Evolutionary conservation across 306 rosid species (phyloP).

Genomic region (Fragaria iinumae): DNA sequence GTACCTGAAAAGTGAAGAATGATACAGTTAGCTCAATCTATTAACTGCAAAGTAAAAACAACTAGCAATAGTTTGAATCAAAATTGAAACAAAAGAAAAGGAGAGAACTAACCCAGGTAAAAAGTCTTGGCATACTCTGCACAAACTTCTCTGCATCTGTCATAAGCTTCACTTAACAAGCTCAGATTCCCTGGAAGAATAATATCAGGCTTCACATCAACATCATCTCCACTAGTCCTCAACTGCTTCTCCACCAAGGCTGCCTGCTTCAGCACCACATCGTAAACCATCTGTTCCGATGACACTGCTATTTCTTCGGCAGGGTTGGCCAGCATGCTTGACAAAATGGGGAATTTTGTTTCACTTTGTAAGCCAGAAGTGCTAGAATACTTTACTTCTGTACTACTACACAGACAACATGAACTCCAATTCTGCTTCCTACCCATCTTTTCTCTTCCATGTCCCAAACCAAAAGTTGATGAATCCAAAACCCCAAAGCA

Average conservation of each 20-base stretch:
- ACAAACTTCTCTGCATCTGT: slow-evolving; percentile 85
- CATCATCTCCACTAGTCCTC: slow-evolving; percentile 19
- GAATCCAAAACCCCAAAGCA: slow-evolving; percentile 47
- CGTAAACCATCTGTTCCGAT: slow-evolving; percentile 82
- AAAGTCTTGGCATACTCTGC: slow-evolving; percentile 97
- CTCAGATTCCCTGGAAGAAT: slow-evolving; percentile 58
- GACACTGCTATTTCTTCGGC: slow-evolving; percentile 55
- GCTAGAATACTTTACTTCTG: slow-evolving; percentile 47
- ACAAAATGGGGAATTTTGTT: slow-evolving; percentile 36
- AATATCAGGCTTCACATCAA: slow-evolving; percentile 51
- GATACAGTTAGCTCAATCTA: not conserved
- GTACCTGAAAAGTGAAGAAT: slow-evolving; percentile 52
- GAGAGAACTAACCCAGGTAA: slow-evolving; percentile 59
- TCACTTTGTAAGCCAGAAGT: slow-evolving; percentile 40
- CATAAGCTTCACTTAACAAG: slow-evolving; percentile 65
- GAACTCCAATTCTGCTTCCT: slow-evolving; percentile 37
- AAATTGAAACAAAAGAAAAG: not conserved
- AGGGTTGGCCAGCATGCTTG: slow-evolving; percentile 64
- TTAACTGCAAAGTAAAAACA: not conserved
- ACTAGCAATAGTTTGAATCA: not conserved
- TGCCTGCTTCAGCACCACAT: slow-evolving; percentile 83
- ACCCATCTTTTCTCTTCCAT: slow-evolving; percentile 35
- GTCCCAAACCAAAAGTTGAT: slow-evolving; percentile 32
- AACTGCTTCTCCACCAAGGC: slow-evolving; percentile 54
- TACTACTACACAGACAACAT: slow-evolving; percentile 29